A percentile compares a stretch with the other conserved stretches of the same genome.
phyloP scores from a whole-genome alignment of 2,329 filamentous ascomycete species.

The Penicillium sp. region DNA sequence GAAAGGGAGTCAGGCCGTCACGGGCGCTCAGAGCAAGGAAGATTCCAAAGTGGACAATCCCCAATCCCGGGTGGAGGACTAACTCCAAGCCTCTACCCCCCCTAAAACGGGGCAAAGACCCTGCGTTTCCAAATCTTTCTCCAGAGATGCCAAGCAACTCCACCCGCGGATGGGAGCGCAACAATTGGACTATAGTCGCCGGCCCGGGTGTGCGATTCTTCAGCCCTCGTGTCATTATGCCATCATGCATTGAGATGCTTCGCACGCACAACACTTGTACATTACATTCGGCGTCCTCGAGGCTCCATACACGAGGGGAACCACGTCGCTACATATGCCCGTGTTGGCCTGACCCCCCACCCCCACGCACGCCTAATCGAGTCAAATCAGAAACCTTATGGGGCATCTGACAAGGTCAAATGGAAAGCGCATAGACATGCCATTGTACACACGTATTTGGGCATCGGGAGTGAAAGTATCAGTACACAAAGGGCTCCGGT shows the following conservation, averaged over 20 bases:
- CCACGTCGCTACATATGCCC: slow-evolving; percentile 14
- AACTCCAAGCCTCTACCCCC: background rate
- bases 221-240: slow-evolving; percentile 13
- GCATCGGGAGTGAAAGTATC: background rate
- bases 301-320: background rate
- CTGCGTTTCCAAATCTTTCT: slow-evolving; percentile 10
- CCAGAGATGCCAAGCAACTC: slow-evolving; percentile 6
- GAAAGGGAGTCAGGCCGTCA: slow-evolving; percentile 1
- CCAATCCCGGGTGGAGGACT: background rate
- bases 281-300: background rate
- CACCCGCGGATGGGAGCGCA: slow-evolving; percentile 8
- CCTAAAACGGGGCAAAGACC: slow-evolving; percentile 8
- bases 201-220: slow-evolving; percentile 11
- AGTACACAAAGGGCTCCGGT: slow-evolving; percentile 2
- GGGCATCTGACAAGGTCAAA: background rate
- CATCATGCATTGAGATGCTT: background rate
- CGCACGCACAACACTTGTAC: background rate
- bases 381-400: slow-evolving; percentile 7
- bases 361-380: slow-evolving; percentile 4
- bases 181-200: slow-evolving; percentile 11
- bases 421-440: background rate
- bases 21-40: background rate
- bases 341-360: slow-evolving; percentile 3
- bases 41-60: background rate
- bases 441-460: no score